Evolutionary conservation across 2,329 filamentous ascomycete genomes (phyloP), one percentile per base, ranked within the genome.

Genomic region (Colletotrichum eleusines): DNA sequence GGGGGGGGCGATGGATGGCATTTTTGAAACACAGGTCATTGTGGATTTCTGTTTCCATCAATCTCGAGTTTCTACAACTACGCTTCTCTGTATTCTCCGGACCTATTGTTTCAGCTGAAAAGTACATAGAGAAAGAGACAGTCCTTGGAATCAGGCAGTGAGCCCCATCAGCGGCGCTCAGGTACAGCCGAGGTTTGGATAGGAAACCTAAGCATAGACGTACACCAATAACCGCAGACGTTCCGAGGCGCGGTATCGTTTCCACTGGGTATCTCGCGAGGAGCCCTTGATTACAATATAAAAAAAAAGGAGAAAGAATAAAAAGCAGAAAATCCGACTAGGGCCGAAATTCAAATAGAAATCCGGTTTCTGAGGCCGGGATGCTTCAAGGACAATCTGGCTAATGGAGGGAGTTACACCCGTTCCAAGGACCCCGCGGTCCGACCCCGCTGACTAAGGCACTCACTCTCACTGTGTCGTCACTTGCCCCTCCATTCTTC

Each of bases 121-220:
- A 55, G 58, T 50, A 50, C 58, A 50, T 61, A 38, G 16, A 26
- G 26, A 44, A n/a, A 38, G 18, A 28, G 44, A 38, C 18, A 28
- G 18, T 28, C n/a, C 44, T 38, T 38, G 12, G 20, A 50, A 14
- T 38, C 20, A 23, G 44, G n/a, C 31, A 26, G 58, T 28, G 31
- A 26, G 42, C 18, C 42, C n/a, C 58, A 38, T 48, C 2, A 46
- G n/a, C 42, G 44, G 42, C 44, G 58, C 58, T 61, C 58, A 61
- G 58, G 46, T 44, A 28, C 20, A 44, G 23, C 58, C 58, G 44
- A 61, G 58, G 42, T 50, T 61, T 50, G 58, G 58, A 26, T 61
- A 61, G 58, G 33, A 61, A 55, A 55, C 28, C 44, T 61, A 48
- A 50, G 58, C 58, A 61, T 61, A 48, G 58, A 61, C 58, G 31